phyloP scores from a whole-genome alignment of 73 alveolate genomes.

The Paramecium octaurelia region DNA sequence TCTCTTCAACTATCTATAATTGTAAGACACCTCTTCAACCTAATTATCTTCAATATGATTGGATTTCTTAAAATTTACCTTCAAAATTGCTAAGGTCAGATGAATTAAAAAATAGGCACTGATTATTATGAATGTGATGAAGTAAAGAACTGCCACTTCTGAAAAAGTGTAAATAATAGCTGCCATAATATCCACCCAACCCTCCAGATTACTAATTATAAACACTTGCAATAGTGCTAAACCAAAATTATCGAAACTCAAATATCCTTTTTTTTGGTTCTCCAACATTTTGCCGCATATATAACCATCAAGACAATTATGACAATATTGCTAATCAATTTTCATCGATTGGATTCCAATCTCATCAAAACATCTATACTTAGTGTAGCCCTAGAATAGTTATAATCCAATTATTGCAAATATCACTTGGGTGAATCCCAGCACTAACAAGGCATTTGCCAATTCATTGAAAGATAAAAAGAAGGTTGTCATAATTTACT shows the following conservation, averaged over 20 bases:
- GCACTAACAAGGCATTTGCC: constrained; percentile 85
- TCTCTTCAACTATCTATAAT: constrained; percentile 51
- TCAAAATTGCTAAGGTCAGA: constrained; percentile 71
- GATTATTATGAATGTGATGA: not conserved
- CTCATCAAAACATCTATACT: constrained; percentile 76
- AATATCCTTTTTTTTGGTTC: not conserved
- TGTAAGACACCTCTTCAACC: constrained; percentile 37
- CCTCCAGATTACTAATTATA: not conserved
- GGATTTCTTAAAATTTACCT: constrained; percentile 65
- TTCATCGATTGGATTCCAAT: constrained; percentile 59
- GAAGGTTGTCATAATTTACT: constrained; percentile 85
- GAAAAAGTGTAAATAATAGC: not conserved
- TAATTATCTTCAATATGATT: not conserved
- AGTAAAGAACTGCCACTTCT: constrained; percentile 50
- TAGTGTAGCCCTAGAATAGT: constrained; percentile 87
- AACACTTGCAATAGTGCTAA: not conserved
- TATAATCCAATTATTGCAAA: constrained; percentile 95
- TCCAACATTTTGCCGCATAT: not conserved
- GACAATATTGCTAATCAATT: not conserved
- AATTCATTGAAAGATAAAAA: constrained; percentile 86
- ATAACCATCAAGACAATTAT: constrained; percentile 3
- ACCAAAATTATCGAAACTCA: constrained; percentile 24
- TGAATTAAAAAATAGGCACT: constrained; percentile 68
- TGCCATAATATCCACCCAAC: constrained; percentile 14
- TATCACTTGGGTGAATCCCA: constrained; percentile 83